Evolutionary conservation across 2,329 filamentous ascomycete species (phyloP), one percentile per base, ranked within the genome.

Genomic region (Epichloe baconii): DNA sequence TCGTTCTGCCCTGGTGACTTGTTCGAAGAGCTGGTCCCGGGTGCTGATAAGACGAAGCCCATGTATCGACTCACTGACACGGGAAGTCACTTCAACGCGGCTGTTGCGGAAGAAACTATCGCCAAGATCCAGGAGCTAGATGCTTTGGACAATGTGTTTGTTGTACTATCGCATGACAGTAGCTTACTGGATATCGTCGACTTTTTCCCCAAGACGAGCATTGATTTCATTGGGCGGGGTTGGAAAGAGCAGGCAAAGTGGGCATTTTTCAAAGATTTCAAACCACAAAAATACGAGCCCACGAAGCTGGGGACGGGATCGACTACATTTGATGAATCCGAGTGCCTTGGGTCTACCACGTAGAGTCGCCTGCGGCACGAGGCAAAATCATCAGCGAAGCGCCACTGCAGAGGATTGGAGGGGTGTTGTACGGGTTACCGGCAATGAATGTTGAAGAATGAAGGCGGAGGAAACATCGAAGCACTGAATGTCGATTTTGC

Each of bases 81-180:
- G 10, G 47, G 47, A 10, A 26, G 12, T 26, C 47, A 48, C 15
- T 40, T 48, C 5, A 14, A 48, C 12, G 47, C 36, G 12, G 23
- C 19, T 12, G 11, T 17, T 10, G 38, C 47, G 5, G 21, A 10
- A 10, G 23, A 49, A 26, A 49, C 47, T 5, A 36, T 49, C n/a
- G 40, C 14, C 15, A 49, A 49, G 47, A 35, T 49, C 17, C 37
- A 49, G n/a, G 37, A 49, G 15, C 19, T 49, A 5, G 47, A 49
- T 49, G 47, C 38, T n/a, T 21, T 49, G n/a, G 37, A 49, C 7
- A 23, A 43, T n/a, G 47, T 49, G 0, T 41, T 49, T 42, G 47
- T 49, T 17, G 38, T 43, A n/a, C 23, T 49, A 1, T 38, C 47
- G 4, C 47, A 49, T 23, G 47, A 49, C 23, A 49, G 11, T 11